Evolutionary conservation across 176 grass and related monocot genomes (phyloP), one percentile per base, ranked within the genome.

Genomic region (Avena atlantica): DNA sequence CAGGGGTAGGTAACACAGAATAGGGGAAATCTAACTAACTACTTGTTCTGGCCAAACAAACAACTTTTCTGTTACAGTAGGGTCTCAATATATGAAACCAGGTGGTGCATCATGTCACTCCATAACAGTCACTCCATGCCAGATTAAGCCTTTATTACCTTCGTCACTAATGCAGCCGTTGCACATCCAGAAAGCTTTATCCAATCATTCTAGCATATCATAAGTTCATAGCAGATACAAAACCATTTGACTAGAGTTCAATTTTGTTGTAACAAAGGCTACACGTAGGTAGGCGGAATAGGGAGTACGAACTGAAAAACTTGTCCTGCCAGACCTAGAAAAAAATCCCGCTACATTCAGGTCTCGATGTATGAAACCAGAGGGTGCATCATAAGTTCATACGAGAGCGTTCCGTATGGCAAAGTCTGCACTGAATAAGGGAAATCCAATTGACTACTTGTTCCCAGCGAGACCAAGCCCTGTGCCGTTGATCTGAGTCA

Each of bases 161-260:
- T n/a, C n/a, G n/a, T 36, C 8, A 70, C 14, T 20, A 10, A 0
- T 42, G 16, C 67, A 20, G 15, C 2, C 0, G 4, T 20, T 40
- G 15, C 2, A 0, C 66, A 37, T 17, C 34, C 12, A 80, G 16
- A 58, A 58, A 45, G 3, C 8, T 29, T 13, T 34, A 79, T 1
- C 2, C 64, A 89, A 64, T 72, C 87, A 74, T 64, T n/a, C 55
- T 4, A 20, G 27, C 11, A 75, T 7, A 42, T 45, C 45, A 74
- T 51, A 76, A 76, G 47, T 53, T 34, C 60, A 58, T 31, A 19
- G 11, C 59, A 63, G 3, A 42, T 12, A 16, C 2, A 0, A 31
- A 1, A 55, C 5, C 58, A 23, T 85, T 37, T 12, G n/a, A 9
- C 9, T 83, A 55, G 12, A 64, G 29, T 42, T 34, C 2, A 5